phyloP scores from a whole-genome alignment of 2,329 filamentous ascomycete genomes.

The Mycosphaerella sp. region DNA sequence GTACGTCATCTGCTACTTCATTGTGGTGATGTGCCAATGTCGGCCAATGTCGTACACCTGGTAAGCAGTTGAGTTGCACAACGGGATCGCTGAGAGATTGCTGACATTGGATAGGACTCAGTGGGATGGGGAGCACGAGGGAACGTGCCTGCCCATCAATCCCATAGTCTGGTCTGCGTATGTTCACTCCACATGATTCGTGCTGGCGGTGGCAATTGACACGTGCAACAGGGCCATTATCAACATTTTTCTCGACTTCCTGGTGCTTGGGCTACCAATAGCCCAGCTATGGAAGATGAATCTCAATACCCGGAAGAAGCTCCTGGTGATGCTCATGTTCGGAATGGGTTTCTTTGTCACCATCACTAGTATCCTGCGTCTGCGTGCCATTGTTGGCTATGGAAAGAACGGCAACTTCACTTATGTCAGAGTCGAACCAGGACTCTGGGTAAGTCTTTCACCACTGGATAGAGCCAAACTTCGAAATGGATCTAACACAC shows the following conservation, averaged over 20 bases:
- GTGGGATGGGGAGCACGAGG: slow-evolving; percentile 7
- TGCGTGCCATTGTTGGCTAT: background rate
- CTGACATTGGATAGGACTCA: background rate
- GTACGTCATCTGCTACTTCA: slow-evolving; percentile 7
- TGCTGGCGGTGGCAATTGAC: background rate
- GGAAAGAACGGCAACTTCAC: background rate
- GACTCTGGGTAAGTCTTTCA: background rate
- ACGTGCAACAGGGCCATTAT: background rate
- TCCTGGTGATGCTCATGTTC: slow-evolving; percentile 8
- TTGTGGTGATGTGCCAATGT: slow-evolving; percentile 10
- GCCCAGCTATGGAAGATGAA: slow-evolving; percentile 6
- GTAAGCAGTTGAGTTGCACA: background rate
- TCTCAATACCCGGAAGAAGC: slow-evolving; percentile 3
- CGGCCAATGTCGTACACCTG: slow-evolving; percentile 7
- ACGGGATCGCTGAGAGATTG: background rate
- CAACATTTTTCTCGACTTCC: slow-evolving; percentile 4
- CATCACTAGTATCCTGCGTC: slow-evolving; percentile 1
- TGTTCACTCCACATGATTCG: background rate
- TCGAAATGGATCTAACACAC: background rate
- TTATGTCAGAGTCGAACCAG: background rate
- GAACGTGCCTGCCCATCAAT: background rate
- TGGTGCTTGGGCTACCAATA: slow-evolving; percentile 1
- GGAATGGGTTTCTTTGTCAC: slow-evolving; percentile 2
- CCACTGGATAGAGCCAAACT: background rate
- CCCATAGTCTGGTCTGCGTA: background rate